phyloP scores from a whole-genome alignment of 2,329 filamentous ascomycete genomes.

The Trichoderma sp. region DNA sequence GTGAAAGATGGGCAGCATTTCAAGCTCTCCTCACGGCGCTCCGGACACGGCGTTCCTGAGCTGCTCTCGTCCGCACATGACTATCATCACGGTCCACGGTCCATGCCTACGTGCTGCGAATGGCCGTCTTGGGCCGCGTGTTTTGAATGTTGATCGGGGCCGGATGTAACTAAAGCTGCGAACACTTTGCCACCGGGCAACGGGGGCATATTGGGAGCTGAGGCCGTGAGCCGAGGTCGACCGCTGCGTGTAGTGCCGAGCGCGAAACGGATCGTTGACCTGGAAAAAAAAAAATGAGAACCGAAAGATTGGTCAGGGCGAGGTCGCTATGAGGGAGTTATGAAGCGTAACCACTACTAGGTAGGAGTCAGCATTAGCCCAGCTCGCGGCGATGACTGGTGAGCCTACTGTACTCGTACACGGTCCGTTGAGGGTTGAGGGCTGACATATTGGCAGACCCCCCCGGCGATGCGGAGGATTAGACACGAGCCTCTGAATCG shows the following conservation, averaged over 20 bases:
- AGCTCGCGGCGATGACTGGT: neutral
- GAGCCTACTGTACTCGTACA: neutral
- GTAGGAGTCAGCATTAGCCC: neutral
- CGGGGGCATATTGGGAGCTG: neutral
- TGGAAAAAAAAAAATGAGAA: too few species aligned
- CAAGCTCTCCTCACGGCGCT: neutral
- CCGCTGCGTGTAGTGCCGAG: neutral
- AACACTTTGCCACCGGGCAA: constrained; percentile 6
- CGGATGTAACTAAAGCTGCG: neutral
- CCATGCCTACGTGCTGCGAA: neutral
- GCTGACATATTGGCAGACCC: neutral
- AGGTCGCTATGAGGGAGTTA: neutral
- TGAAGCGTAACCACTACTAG: neutral
- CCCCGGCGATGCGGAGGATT: neutral
- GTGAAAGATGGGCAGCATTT: neutral
- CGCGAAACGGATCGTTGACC: neutral
- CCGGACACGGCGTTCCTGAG: neutral
- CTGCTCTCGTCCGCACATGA: neutral
- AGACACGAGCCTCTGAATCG: neutral
- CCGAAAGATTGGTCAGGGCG: neutral
- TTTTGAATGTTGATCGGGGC: constrained; percentile 1
- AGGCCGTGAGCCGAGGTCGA: neutral
- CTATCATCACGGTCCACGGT: neutral
- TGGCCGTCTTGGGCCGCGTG: neutral
- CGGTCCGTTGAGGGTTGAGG: neutral